phyloP scores from a whole-genome alignment of 2,329 filamentous ascomycete genomes.

The Metarhizium sp. region DNA sequence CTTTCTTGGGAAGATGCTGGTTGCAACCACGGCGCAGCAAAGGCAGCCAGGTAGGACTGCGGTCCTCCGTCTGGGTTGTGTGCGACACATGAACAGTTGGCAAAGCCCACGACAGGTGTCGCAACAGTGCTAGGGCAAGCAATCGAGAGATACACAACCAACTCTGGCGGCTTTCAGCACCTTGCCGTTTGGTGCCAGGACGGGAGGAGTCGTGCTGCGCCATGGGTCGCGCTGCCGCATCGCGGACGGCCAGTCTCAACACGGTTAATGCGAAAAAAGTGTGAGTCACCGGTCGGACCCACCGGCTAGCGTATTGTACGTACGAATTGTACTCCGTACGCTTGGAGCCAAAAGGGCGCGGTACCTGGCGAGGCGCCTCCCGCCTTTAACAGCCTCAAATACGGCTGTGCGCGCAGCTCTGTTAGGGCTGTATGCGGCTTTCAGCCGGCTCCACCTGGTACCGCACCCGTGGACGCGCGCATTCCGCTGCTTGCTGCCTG shows the following conservation, averaged over 20 bases:
- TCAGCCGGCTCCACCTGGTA: conserved; percentile 4
- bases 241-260: conserved; percentile 18
- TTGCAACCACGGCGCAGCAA: neutral
- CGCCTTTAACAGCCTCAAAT: conserved; percentile 1
- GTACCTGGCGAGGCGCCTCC: conserved; percentile 4
- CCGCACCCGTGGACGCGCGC: conserved; percentile 7
- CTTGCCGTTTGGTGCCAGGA: no score
- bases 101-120: neutral
- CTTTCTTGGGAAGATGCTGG: neutral
- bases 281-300: conserved; percentile 25
- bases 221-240: neutral
- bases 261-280: conserved; percentile 18
- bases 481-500: conserved; percentile 30
- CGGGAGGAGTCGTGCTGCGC: no score
- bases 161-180: no score
- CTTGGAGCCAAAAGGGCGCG: conserved; percentile 10
- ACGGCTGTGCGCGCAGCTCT: neutral
- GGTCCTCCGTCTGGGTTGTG: neutral
- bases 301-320: conserved; percentile 7
- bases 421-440: conserved; percentile 2
- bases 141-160: no score
- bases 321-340: neutral
- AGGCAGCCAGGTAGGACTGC: neutral
- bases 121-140: no score
- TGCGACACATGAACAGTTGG: neutral